A percentile compares a stretch with the other conserved stretches of the same genome.
Conservation (phyloP, 306 rosid species). For the Ammopiptanthus mongolicus region DNA sequence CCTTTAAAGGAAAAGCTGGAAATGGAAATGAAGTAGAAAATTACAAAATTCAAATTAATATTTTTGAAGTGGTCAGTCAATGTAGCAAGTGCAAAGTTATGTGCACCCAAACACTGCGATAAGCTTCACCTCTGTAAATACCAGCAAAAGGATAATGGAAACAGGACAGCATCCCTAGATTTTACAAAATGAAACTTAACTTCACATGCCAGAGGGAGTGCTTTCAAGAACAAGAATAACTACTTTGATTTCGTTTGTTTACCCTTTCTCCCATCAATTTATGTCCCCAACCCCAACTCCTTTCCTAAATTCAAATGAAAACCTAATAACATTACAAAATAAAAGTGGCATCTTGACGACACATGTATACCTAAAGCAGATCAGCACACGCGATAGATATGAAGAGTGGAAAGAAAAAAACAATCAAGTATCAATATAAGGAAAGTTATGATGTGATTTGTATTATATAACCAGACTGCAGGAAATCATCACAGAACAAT, state of each 20-base stretch:
- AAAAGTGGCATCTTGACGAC: background rate
- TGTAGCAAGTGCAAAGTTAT: background rate
- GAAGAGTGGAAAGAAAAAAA: background rate
- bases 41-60: background rate
- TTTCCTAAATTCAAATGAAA: background rate
- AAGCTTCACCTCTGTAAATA: background rate
- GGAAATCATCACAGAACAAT: constrained; percentile 11
- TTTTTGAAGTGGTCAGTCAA: background rate
- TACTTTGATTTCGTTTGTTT: background rate
- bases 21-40: constrained; percentile 3
- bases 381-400: background rate
- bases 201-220: background rate
- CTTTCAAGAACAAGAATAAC: background rate
- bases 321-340: background rate
- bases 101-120: background rate
- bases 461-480: background rate
- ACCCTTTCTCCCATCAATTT: background rate
- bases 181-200: background rate
- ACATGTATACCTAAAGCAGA: background rate
- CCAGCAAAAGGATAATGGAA: background rate
- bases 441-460: background rate
- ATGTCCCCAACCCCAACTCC: background rate
- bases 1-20: background rate
- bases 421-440: background rate
- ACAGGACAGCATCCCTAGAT: background rate